Evolutionary conservation across 2,329 filamentous ascomycete species (phyloP), one percentile per base, ranked within the genome.

Genomic region (Ophiostoma sp.): DNA sequence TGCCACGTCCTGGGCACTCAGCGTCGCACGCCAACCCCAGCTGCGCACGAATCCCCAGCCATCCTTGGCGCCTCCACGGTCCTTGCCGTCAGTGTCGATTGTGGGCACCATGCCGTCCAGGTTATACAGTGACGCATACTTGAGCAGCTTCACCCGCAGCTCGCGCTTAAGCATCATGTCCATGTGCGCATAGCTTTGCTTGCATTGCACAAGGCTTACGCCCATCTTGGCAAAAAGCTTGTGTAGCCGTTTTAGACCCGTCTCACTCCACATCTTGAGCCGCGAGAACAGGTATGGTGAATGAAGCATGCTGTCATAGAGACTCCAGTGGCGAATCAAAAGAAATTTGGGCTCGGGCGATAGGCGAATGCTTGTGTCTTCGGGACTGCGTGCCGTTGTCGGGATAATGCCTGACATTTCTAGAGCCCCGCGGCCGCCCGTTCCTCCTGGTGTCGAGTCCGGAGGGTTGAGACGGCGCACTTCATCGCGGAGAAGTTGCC

Each of bases 141-240:
- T 94, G 27, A 97, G 84, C 1, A 99, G 84, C 72, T 96, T 92
- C 67, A 92, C 87, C 60, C 94, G 89, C 39, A 76, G 81, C 39
- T 92, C 92, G 5, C 92, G 89, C 80, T 98, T 99, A 44, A 99
- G 83, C 79, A 96, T 90, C 89, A 97, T 96, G 79, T 98, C 94
- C 94, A 99, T 98, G 79, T 99, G 95, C 0, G 93, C 93, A 78
- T 98, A 99, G 77, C 89, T 94, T 79, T 98, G 95, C 76, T 93
- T 94, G 80, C 94, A 97, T 80, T 99, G 94, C 5, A 90, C 90
- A 52, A 98, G 83, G 76, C 92, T 96, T 70, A 99, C 92, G 41
- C 95, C 95, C 94, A 99, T 99, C 80, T 98, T 99, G 62, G 95
- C 95, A 2, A 99, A 85, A 0, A 99, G 85, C 77, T 98, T 98